Evolutionary conservation across 768 basidiomycete genomes (phyloP), one percentile per base, ranked within the genome.

Genomic region (Ramaria sp.): DNA sequence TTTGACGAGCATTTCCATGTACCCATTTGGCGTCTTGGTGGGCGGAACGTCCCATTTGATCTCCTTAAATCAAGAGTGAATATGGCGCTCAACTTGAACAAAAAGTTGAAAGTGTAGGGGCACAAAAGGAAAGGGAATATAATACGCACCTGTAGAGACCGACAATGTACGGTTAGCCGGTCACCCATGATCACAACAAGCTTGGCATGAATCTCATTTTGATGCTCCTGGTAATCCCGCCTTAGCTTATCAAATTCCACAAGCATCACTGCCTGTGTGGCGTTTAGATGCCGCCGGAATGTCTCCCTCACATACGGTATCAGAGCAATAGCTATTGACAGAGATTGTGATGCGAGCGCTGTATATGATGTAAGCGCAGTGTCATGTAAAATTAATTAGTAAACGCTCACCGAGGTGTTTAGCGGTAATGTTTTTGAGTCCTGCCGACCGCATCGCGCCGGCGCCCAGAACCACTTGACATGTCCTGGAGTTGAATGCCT

Each of bases 221-320:
- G 96, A 70, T 99, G 96, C 69, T 98, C 96, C 77, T 98, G 95
- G 66, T 88, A 98, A 70, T 98, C 96, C 74, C 95, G 79, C 73
- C 95, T 98, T 58, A 98, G 80, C 73, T 95, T 97, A 73, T 99
- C 96, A 67, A 98, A 99, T 70, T 98, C 96, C 17, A 94, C 82
- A 38, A 98, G 75, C 84, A 98, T 94, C 48, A 97, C 91, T 12
- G 93, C 91, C 70, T 98, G 93, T 70, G 92, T 94, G 58, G 86
- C 81, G 68, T 83, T 94, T 31, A 99, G 78, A 73, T 97, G 95
- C 60, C 96, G 79, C 49, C 96, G 78, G 69, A 98, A 91, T 6
- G 87, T 86, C 72, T 99, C 96, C 48, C 96, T 86, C 52, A 98
- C 84, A 67, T 97, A 97, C 1, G 96, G 93, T 54, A 97, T 90